Conservation (phyloP, 768 basidiomycete species). For the Serendipita sp. region DNA sequence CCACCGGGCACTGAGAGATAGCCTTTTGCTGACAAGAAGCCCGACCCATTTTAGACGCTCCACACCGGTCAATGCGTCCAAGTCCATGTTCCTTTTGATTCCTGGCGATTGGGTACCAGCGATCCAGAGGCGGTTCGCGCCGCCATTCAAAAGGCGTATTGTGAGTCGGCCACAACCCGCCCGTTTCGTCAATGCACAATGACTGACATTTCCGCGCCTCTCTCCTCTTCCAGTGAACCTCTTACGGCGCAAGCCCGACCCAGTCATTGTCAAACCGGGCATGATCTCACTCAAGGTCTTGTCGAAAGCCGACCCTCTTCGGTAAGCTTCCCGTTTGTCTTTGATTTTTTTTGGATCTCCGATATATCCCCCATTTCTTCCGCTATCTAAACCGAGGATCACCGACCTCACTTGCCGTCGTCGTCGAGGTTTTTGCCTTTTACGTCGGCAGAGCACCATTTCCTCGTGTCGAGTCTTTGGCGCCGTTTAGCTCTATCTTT, state of each 20-base stretch:
- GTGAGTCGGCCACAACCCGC: neutral
- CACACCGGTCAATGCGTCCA: constrained; percentile 4
- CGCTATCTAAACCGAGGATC: too few species aligned
- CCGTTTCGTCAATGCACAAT: neutral
- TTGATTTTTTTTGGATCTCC: neutral
- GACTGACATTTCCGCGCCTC: neutral
- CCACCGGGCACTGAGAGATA: neutral
- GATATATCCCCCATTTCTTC: too few species aligned
- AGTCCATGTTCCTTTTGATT: constrained; percentile 1
- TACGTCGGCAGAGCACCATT: neutral
- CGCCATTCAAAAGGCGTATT: constrained; percentile 5
- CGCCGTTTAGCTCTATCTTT: neutral
- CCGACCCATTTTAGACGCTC: neutral
- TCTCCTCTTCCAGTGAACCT: neutral
- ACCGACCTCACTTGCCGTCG: neutral
- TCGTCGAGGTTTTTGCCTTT: neutral
- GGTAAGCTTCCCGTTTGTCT: neutral
- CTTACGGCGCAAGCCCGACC: neutral
- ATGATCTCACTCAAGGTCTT: constrained; percentile 5
- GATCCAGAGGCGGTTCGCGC: constrained; percentile 1
- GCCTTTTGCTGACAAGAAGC: neutral
- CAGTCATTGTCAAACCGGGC: constrained; percentile 3
- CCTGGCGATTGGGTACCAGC: neutral
- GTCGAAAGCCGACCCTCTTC: neutral
- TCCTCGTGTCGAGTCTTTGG: neutral